Percentiles rank a stretch among this genome's conserved stretches.
Conservation (phyloP, 2,329 filamentous ascomycete genomes). For the Dactylonectria macrodidyma region DNA sequence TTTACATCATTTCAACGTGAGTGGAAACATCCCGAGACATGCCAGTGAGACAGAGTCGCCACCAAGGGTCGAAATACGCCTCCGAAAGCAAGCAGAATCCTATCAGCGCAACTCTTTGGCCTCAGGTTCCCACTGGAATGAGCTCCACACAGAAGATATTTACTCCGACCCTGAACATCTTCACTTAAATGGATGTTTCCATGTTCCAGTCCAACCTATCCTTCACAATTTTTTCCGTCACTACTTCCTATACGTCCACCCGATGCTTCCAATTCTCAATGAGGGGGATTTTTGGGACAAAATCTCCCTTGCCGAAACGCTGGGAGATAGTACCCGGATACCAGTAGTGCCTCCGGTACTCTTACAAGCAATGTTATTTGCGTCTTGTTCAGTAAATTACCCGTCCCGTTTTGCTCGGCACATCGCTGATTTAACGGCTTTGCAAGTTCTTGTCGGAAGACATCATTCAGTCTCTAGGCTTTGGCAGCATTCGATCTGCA, state of each 20-base stretch:
- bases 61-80: too few relatives aligned
- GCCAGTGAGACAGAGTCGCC: too few relatives aligned
- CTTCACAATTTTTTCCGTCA: not conserved
- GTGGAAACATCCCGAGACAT: too few relatives aligned
- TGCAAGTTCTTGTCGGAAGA: not conserved
- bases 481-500: not conserved
- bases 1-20: too few relatives aligned
- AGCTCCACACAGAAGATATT: too few relatives aligned
- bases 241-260: slow-evolving; percentile 11
- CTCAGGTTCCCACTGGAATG: too few relatives aligned
- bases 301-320: not conserved
- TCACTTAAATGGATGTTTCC: not conserved
- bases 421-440: not conserved
- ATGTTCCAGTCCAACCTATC: not conserved
- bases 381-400: not conserved
- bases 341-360: not conserved
- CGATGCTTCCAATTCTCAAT: slow-evolving; percentile 4
- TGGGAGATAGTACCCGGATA: not conserved
- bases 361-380: slow-evolving; percentile 10
- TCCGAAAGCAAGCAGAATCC: too few relatives aligned
- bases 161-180: too few relatives aligned
- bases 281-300: slow-evolving; percentile 1
- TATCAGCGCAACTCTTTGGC: too few relatives aligned
- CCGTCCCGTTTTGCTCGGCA: too few relatives aligned
- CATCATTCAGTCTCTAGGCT: not conserved